Percentiles rank a stretch among this genome's conserved stretches.
These are phyloP conservation scores for Corymbia maculata DNA, from an alignment of 345 rosid genomes.

Conservation along the genomic window DNA sequence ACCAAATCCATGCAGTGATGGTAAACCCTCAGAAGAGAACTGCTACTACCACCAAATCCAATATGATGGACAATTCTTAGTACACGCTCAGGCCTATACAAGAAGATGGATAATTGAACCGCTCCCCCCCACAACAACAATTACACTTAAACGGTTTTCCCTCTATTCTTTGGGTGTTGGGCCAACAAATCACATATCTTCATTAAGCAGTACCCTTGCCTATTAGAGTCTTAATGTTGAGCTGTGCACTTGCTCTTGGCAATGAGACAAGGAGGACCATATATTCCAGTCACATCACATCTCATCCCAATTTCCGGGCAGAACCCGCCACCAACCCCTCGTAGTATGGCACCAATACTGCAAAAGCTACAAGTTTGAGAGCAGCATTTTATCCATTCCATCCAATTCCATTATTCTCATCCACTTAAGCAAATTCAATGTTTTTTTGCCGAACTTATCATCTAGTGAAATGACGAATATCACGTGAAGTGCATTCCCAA, in stretches of 20 bases:
- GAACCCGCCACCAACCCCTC: background rate
- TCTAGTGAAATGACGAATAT: background rate
- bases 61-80: background rate
- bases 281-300: background rate
- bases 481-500: background rate
- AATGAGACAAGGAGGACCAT: background rate
- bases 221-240: background rate
- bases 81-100: background rate
- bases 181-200: background rate
- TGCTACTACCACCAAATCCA: background rate
- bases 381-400: background rate
- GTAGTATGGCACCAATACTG: accelerated
- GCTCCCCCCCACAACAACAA: background rate
- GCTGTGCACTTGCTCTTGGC: background rate
- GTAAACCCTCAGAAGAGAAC: background rate
- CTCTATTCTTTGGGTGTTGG: background rate
- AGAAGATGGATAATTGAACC: background rate
- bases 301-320: background rate
- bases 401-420: background rate
- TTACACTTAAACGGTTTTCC: background rate
- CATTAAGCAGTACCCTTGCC: background rate
- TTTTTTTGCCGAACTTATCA: background rate
- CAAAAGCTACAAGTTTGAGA: background rate
- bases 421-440: background rate
- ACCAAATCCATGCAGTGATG: background rate